Percentiles rank a stretch among this genome's conserved stretches.
Evolutionary conservation across 257 asterid genomes (phyloP).

Genomic region (Solanum paucissectum): DNA sequence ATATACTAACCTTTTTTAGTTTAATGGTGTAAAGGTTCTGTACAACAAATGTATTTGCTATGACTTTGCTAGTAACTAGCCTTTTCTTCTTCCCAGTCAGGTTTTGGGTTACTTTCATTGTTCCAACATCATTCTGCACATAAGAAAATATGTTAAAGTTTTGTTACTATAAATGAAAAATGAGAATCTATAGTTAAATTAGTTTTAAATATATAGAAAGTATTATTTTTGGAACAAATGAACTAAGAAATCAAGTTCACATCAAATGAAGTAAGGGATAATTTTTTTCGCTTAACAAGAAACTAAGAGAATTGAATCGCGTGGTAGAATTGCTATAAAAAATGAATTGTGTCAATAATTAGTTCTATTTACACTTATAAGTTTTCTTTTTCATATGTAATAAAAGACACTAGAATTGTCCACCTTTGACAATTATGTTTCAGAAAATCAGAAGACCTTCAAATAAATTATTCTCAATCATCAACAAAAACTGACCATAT

Average conservation of each 20-base stretch:
- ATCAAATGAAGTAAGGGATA: too few relatives aligned
- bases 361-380: neutral
- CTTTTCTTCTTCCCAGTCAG: neutral
- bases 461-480: neutral
- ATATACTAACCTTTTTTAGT: neutral
- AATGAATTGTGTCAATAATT: neutral
- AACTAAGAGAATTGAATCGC: neutral
- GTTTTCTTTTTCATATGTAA: neutral
- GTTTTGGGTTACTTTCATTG: neutral
- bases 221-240: neutral
- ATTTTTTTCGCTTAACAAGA: neutral
- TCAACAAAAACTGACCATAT: neutral
- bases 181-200: neutral
- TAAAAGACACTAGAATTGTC: neutral
- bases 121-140: too few relatives aligned
- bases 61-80: neutral
- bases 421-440: neutral
- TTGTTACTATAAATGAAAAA: neutral
- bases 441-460: neutral
- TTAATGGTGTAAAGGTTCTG: neutral
- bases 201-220: neutral
- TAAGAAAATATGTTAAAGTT: neutral
- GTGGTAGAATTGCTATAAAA: neutral
- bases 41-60: neutral
- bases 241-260: too few relatives aligned